Base-by-base conservation (phyloP, 805 yeast genomes). In the Cyberlindnera euphorbiae region DNA sequence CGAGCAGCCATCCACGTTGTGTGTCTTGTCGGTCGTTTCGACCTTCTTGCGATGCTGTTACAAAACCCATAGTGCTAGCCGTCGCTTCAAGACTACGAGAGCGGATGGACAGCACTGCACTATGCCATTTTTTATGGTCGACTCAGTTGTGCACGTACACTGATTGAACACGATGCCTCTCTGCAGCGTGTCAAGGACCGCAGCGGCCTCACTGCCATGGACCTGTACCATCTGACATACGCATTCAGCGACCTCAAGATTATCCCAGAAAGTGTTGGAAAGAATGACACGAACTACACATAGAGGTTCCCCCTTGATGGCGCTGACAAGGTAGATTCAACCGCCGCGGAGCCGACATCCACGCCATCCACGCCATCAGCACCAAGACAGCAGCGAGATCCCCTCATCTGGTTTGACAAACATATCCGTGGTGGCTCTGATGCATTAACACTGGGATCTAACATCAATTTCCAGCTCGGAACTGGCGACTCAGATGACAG, bases 41-140 rank as follows among this genome's bases (percentile, higher is more conserved):
- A 72, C 37, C 52, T 66, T 17, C 59, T 83, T 13, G 50, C 58
- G 8, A 62, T 62, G 16, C 45, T 82, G 7, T 56, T 82, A 26
- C 66, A 64, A 35, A 69, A 53, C 43, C 66, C 70, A 8, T 67
- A 69, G 13, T 51, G 73, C 16, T 75, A 77, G 35, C 46, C 69
- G 2, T 47, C 60, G 4, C 49, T 70, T 0, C 59, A 65, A 2
- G 96, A 89, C 56, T 64, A 63, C 35, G 96, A 88, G 57, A 85
- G 75, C 52, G 82, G 86, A 2, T 88, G 94, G 82, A 82, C 84
- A 28, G 75, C 86, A 17, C 63, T 89, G 19, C 96, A 89, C 56
- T 73, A 77, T 41, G 75, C 87, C 4, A 61, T 83, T 11, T 74
- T 66, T 45, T 61, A 72, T 43, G 82, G 77, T 23, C 66, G 80